Conservation (phyloP, 129 eudicot genomes). For the Oenanthe sinensis region DNA sequence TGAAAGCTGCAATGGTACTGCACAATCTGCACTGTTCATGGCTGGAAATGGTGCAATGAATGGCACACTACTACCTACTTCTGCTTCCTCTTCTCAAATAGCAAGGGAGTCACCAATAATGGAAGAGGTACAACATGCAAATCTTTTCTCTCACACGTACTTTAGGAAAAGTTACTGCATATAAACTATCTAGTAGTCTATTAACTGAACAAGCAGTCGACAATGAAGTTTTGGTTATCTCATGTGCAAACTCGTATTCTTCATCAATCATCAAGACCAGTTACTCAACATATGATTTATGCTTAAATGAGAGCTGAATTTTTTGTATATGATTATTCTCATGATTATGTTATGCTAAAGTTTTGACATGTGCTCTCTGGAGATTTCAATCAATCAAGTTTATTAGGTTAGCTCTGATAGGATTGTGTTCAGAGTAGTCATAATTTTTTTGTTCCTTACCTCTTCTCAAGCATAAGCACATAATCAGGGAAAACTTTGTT, state of each 20-base stretch:
- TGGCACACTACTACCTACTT: slow-evolving; percentile 47
- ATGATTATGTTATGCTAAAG: not conserved
- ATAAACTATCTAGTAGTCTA: not conserved
- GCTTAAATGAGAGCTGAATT: too few relatives aligned
- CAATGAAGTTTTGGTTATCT: not conserved
- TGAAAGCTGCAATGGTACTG: slow-evolving; percentile 67
- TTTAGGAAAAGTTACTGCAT: not conserved
- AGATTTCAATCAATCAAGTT: too few relatives aligned
- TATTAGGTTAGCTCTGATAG: not conserved
- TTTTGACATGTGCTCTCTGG: not conserved
- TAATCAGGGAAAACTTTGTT: not conserved
- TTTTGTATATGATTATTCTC: too few relatives aligned
- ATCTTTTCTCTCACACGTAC: not conserved
- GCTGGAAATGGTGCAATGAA: slow-evolving; percentile 60
- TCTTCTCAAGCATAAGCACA: not conserved
- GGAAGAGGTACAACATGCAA: slow-evolving; percentile 62
- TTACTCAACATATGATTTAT: not conserved
- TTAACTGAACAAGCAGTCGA: not conserved
- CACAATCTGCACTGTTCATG: slow-evolving; percentile 49
- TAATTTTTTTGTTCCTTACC: not conserved
- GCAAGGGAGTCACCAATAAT: slow-evolving; percentile 67
- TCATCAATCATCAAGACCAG: not conserved
- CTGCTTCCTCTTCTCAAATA: slow-evolving; percentile 74
- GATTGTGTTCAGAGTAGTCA: not conserved
- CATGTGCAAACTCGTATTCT: not conserved